phyloP scores from a whole-genome alignment of 768 basidiomycete genomes.

The Leccinum broughii region DNA sequence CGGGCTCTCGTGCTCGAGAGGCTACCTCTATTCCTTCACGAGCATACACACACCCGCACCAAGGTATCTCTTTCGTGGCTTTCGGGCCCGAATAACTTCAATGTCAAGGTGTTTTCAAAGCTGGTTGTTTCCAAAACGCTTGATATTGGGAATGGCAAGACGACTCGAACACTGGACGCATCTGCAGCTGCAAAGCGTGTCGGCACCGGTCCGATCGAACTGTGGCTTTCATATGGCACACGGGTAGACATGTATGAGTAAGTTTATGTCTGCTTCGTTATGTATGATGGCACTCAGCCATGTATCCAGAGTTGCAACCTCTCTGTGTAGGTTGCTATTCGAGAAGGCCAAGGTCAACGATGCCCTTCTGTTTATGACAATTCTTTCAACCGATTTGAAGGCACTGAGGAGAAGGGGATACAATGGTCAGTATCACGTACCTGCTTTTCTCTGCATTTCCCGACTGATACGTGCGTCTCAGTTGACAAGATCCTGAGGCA shows the following conservation, averaged over 20 bases:
- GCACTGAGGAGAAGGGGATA: conserved; percentile 83
- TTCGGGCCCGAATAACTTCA: conserved; percentile 59
- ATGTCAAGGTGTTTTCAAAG: conserved; percentile 68
- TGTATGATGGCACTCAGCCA: conserved; percentile 4
- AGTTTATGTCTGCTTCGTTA: conserved; percentile 34
- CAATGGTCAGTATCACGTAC: conserved; percentile 53
- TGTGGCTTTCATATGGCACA: conserved; percentile 76
- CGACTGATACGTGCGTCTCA: conserved; percentile 28
- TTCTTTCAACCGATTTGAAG: conserved; percentile 86
- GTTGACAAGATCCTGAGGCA: conserved; percentile 91
- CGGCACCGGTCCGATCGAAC: conserved; percentile 59
- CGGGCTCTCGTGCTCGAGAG: conserved; percentile 75
- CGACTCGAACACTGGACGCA: conserved; percentile 61
- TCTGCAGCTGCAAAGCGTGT: conserved; percentile 67
- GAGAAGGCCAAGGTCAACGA: conserved; percentile 82
- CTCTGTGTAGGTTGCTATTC: conserved; percentile 78
- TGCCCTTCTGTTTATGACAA: conserved; percentile 87
- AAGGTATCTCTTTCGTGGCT: conserved; percentile 68
- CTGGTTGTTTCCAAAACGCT: conserved; percentile 63
- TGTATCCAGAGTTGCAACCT: conserved; percentile 70
- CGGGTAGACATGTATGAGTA: conserved; percentile 92
- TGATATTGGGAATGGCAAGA: conserved; percentile 47
- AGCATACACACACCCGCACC: conserved; percentile 70
- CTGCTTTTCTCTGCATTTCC: conserved; percentile 4
- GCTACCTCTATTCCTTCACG: conserved; percentile 88